A percentile compares a stretch with the other conserved stretches of the same genome.
These are phyloP conservation scores for Globisporangium nodosum DNA, from an alignment of 352 stramenopile genomes.

Conservation along the genomic window DNA sequence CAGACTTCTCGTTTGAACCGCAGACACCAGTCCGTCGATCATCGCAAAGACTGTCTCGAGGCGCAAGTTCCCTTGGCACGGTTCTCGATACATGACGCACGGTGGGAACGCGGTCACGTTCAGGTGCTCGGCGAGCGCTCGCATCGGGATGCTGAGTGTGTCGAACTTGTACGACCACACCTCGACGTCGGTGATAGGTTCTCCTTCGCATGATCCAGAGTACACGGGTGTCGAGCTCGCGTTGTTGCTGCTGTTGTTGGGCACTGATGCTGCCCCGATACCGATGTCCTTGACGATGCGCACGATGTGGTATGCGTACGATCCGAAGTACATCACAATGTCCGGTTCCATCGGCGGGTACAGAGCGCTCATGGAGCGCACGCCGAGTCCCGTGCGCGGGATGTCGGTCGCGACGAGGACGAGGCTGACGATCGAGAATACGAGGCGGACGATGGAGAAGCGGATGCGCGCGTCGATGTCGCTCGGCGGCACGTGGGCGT, in stretches of 20 bases:
- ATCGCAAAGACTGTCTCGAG: slow-evolving; percentile 24
- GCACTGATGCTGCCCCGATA: not conserved
- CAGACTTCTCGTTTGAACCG: slow-evolving; percentile 1
- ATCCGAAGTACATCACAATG: slow-evolving; percentile 33
- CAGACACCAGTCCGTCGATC: slow-evolving; percentile 24
- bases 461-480: slow-evolving; percentile 9
- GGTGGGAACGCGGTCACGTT: slow-evolving; percentile 11
- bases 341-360: slow-evolving; percentile 20
- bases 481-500: not conserved
- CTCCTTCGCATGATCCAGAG: slow-evolving; percentile 9
- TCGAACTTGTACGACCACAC: slow-evolving; percentile 37
- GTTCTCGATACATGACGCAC: slow-evolving; percentile 3
- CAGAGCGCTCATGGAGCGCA: slow-evolving; percentile 17
- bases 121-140: slow-evolving; percentile 11
- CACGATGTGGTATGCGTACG: slow-evolving; percentile 32
- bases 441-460: slow-evolving; percentile 20
- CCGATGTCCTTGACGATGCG: slow-evolving; percentile 16
- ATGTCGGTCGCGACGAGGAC: slow-evolving; percentile 42
- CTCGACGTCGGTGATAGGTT: slow-evolving; percentile 8
- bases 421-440: slow-evolving; percentile 33
- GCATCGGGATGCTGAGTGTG: slow-evolving; percentile 19
- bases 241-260: not conserved
- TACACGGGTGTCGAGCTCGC: slow-evolving; percentile 1
- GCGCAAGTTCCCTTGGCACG: slow-evolving; percentile 11
- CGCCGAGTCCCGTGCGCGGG: slow-evolving; percentile 37